These are phyloP conservation scores for Colletotrichum tropicicola DNA, from an alignment of 2,329 filamentous ascomycete species.

Conservation along the genomic window DNA sequence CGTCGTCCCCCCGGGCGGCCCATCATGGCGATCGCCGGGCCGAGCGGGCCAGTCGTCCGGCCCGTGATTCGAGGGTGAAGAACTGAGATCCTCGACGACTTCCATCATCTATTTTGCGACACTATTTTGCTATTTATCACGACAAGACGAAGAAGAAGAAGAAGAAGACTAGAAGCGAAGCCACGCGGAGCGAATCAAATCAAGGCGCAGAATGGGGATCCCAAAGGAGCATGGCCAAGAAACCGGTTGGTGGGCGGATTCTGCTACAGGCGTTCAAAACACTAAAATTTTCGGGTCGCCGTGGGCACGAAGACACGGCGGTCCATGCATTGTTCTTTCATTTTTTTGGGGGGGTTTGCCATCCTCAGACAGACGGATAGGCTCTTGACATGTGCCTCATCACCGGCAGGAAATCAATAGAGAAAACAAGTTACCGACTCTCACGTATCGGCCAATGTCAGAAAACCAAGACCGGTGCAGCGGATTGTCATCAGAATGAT, in stretches of 20 bases:
- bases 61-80: conserved; percentile 25
- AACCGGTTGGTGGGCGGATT: neutral
- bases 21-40: conserved; percentile 26
- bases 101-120: neutral
- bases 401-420: too few relatives aligned
- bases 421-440: too few relatives aligned
- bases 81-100: conserved; percentile 9
- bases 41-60: conserved; percentile 23
- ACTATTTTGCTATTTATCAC: neutral
- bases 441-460: too few relatives aligned
- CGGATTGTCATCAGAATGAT: too few relatives aligned
- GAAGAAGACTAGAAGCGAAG: neutral
- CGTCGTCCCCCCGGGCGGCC: conserved; percentile 15
- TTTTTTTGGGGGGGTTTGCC: neutral
- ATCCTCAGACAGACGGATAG: too few relatives aligned
- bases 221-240: neutral
- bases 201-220: too few relatives aligned
- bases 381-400: too few relatives aligned
- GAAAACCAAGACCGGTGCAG: too few relatives aligned
- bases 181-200: neutral
- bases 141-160: neutral
- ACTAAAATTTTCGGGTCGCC: neutral
- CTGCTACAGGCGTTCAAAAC: neutral
- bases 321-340: neutral
- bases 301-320: neutral